Base-by-base conservation (phyloP, 768 basidiomycete species). In the Kwoniella sp. region DNA sequence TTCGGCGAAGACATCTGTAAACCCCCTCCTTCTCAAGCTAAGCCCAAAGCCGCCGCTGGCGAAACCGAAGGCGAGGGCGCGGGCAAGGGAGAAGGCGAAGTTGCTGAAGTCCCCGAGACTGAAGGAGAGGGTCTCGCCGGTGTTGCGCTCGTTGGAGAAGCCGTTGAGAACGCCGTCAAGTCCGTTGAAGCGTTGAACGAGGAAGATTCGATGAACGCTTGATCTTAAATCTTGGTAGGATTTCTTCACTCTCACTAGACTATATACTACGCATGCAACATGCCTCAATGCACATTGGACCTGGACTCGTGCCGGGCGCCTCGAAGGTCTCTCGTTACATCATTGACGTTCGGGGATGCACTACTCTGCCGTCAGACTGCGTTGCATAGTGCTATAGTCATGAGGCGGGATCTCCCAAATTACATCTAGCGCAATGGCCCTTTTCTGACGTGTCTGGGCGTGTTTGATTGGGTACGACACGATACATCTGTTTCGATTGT, bases 201-300 rank as follows among this genome's bases (percentile, higher is more conserved):
- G 84, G 92, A 90, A 82, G 90, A 98, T 67, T 87, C 98, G 70
- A 96, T 92, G 37, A 99, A 99, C 40, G 40, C 40, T 44, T 44
- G 40, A 44, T 44, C 40, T 44, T 9, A 9, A 15, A 3, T 44
- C 8, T 44, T n/a, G n/a, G n/a, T n/a, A n/a, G n/a, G n/a, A n/a
- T n/a, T n/a, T n/a, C n/a, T n/a, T n/a, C n/a, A n/a, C n/a, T n/a
- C n/a, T n/a, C n/a, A n/a, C n/a, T n/a, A n/a, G 40, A 10, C 17
- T 19, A 44, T 4, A 19, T 44, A 6, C 8, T 44, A 44, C 40
- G 17, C 17, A 44, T 44, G 4, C 40, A 44, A 9, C 33, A 9
- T 4, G 40, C 40, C 17, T 15, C 3, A 15, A 44, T 44, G 17
- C 17, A 19, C 40, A 44, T 44, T 10, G 40, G 13, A 33, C n/a